Evolutionary conservation across 768 basidiomycete genomes (phyloP).

Genomic region (Amylocystis lapponica): DNA sequence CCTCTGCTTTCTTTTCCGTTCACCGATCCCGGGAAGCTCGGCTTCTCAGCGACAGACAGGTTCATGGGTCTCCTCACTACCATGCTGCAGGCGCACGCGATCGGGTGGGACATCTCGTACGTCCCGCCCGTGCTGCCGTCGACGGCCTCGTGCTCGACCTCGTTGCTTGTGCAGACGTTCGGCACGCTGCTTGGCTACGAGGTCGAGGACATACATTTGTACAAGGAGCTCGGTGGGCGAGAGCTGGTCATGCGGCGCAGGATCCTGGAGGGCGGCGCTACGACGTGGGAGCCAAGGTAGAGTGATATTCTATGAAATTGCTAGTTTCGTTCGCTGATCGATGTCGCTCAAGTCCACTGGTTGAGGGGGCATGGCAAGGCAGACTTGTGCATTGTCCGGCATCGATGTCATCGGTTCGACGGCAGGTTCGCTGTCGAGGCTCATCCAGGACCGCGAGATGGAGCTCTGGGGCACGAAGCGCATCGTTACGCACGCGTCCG

Average conservation of each 20-base stretch:
- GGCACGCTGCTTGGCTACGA: slow-evolving; percentile 56
- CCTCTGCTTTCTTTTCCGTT: slow-evolving; percentile 44
- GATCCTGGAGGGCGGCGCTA: slow-evolving; percentile 53
- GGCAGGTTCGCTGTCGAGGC: slow-evolving; percentile 53
- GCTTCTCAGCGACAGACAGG: slow-evolving; percentile 40
- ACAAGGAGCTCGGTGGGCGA: slow-evolving; percentile 62
- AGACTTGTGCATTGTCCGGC: slow-evolving; percentile 53
- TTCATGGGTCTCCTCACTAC: slow-evolving; percentile 55
- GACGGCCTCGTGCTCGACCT: slow-evolving; percentile 57
- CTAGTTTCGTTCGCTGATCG: neutral
- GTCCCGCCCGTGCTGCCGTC: slow-evolving; percentile 53
- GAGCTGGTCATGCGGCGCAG: slow-evolving; percentile 59
- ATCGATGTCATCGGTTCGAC: slow-evolving; percentile 63
- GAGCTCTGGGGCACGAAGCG: slow-evolving; percentile 64
- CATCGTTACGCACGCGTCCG: slow-evolving; percentile 43
- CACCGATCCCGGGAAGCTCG: slow-evolving; percentile 17
- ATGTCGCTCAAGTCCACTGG: slow-evolving; percentile 35
- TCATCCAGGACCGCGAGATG: slow-evolving; percentile 55
- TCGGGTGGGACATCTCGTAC: slow-evolving; percentile 62
- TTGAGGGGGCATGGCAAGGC: slow-evolving; percentile 56
- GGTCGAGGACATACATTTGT: slow-evolving; percentile 53
- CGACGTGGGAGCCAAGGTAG: slow-evolving; percentile 50
- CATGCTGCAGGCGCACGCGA: slow-evolving; percentile 55
- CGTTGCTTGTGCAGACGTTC: slow-evolving; percentile 50
- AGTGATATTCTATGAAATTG: neutral